Percentiles rank a stretch among this genome's conserved stretches.
Evolutionary conservation across 2,329 filamentous ascomycete genomes (phyloP).

Genomic region (Aspergillus pseudoterreus): DNA sequence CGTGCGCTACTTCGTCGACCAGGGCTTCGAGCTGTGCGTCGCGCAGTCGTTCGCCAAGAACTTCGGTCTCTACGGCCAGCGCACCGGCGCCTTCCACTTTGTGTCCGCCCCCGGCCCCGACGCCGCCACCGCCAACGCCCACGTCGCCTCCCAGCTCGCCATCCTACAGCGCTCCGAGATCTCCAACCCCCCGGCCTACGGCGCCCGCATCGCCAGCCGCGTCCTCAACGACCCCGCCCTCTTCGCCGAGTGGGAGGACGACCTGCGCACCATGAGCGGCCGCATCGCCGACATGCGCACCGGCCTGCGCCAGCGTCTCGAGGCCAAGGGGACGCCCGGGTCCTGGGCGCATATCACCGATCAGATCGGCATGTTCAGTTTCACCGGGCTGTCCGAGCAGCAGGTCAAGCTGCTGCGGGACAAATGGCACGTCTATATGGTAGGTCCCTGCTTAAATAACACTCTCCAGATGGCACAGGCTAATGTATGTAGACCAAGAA

Average conservation of each 20-base stretch:
- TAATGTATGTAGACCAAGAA: slow-evolving; percentile 69
- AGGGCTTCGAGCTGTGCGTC: slow-evolving; percentile 71
- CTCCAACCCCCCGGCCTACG: slow-evolving; percentile 92
- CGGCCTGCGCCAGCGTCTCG: slow-evolving; percentile 72
- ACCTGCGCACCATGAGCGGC: slow-evolving; percentile 89
- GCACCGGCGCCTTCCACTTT: slow-evolving; percentile 93
- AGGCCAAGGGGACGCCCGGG: slow-evolving; percentile 80
- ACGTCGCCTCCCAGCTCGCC: slow-evolving; percentile 83
- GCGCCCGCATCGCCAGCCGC: slow-evolving; percentile 79
- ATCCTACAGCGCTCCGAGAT: slow-evolving; percentile 97
- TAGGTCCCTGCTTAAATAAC: slow-evolving; percentile 22
- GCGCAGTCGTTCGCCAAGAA: slow-evolving; percentile 62
- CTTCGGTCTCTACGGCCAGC: slow-evolving; percentile 88
- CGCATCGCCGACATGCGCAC: slow-evolving; percentile 91
- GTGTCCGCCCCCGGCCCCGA: slow-evolving; percentile 70
- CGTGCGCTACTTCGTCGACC: slow-evolving; percentile 89
- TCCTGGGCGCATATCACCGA: slow-evolving; percentile 97
- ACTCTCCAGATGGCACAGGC: no score
- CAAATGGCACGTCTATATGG: slow-evolving; percentile 51
- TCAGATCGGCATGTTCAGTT: slow-evolving; percentile 99
- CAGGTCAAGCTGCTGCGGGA: slow-evolving; percentile 47
- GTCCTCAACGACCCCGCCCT: slow-evolving; percentile 79
- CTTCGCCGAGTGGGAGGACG: slow-evolving; percentile 88
- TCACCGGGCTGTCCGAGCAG: slow-evolving; percentile 52
- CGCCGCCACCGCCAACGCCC: slow-evolving; percentile 54